Conservation (phyloP, 2,329 filamentous ascomycete genomes). For the Botrytis cinerea region DNA sequence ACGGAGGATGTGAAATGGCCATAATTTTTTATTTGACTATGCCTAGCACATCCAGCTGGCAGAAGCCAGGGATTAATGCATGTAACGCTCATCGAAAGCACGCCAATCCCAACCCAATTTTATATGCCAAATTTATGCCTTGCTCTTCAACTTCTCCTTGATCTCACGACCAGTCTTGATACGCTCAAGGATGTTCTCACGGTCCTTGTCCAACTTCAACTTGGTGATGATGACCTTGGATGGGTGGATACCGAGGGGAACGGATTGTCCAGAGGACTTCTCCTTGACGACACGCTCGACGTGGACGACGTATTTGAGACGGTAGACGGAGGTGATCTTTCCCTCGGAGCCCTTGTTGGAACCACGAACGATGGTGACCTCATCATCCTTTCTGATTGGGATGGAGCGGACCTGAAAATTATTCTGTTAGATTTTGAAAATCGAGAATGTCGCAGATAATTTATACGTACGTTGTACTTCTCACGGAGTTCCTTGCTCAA, state of each 20-base stretch:
- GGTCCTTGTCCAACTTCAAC: conserved; percentile 97
- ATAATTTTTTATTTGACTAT: conserved; percentile 49
- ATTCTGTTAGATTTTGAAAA: conserved; percentile 25
- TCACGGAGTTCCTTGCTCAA: conserved; percentile 96
- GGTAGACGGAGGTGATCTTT: conserved; percentile 97
- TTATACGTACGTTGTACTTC: conserved; percentile 87
- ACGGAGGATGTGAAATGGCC: conserved; percentile 67
- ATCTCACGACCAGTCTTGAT: conserved; percentile 79
- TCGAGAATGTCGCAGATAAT: background rate
- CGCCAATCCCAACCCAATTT: conserved; percentile 27
- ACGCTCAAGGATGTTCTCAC: conserved; percentile 83
- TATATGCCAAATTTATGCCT: conserved; percentile 34
- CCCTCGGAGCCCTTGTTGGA: conserved; percentile 97
- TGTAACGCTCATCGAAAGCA: conserved; percentile 31
- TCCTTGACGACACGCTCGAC: conserved; percentile 95
- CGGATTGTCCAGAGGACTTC: conserved; percentile 95
- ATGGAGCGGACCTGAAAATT: conserved; percentile 80
- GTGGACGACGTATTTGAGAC: conserved; percentile 97
- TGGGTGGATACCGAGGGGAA: conserved; percentile 90
- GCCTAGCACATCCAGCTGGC: conserved; percentile 32
- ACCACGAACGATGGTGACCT: conserved; percentile 90
- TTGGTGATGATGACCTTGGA: conserved; percentile 98
- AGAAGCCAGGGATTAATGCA: conserved; percentile 26
- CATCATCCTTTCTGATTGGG: conserved; percentile 96
- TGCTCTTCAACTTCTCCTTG: conserved; percentile 58